These are phyloP conservation scores for Westerdykella sp. DNA, from an alignment of 2,329 filamentous ascomycete genomes.

Conservation along the genomic window DNA sequence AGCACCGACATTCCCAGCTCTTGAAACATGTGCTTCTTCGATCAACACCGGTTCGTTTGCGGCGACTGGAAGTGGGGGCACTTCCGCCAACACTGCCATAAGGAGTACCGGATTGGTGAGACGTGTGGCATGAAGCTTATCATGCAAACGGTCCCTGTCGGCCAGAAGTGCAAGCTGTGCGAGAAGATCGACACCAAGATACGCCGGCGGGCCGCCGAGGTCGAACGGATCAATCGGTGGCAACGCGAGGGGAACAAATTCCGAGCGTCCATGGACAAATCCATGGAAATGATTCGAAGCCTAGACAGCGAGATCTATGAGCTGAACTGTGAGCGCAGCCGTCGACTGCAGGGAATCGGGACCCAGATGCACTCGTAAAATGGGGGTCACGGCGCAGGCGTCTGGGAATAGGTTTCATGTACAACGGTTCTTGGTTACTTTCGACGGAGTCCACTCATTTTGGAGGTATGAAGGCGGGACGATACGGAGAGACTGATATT, in stretches of 20 bases:
- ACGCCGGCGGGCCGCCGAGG: slow-evolving; percentile 67
- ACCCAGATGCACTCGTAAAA: slow-evolving; percentile 15
- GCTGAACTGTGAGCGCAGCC: slow-evolving; percentile 52
- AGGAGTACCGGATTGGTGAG: slow-evolving; percentile 92
- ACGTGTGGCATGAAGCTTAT: slow-evolving; percentile 92
- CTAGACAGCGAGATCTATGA: slow-evolving; percentile 64
- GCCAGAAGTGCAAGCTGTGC: slow-evolving; percentile 72
- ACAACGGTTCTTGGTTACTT: slow-evolving; percentile 22
- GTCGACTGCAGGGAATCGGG: slow-evolving; percentile 32
- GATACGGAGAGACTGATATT: slow-evolving; percentile 26
- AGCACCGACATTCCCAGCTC: slow-evolving; percentile 21
- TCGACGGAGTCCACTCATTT: slow-evolving; percentile 30
- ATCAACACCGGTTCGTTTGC: slow-evolving; percentile 78
- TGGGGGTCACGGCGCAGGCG: slow-evolving; percentile 20
- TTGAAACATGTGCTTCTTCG: slow-evolving; percentile 84
- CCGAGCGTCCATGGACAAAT: slow-evolving; percentile 58
- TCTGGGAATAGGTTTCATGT: slow-evolving; percentile 33
- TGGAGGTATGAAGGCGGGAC: slow-evolving; percentile 21
- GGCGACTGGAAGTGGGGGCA: slow-evolving; percentile 92
- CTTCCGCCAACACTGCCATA: slow-evolving; percentile 87
- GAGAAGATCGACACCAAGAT: slow-evolving; percentile 83
- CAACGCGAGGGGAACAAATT: slow-evolving; percentile 59
- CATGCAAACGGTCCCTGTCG: slow-evolving; percentile 61
- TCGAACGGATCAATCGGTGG: slow-evolving; percentile 71
- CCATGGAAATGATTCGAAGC: slow-evolving; percentile 64